Base-by-base conservation (phyloP, 1,139 yeast genomes). In the Tardiomyces digboiensis region DNA sequence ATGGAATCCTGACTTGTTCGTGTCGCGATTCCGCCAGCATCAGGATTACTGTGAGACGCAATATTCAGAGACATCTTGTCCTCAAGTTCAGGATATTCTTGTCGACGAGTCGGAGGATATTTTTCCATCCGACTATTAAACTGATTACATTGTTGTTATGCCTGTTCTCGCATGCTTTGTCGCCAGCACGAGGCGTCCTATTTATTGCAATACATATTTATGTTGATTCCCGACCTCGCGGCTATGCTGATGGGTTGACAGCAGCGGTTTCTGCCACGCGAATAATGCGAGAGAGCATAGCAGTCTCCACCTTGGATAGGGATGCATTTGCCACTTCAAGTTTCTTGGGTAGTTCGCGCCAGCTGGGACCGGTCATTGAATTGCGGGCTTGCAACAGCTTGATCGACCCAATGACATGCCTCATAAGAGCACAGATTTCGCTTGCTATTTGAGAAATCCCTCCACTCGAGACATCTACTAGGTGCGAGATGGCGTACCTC, bases 1-100 rank as follows among this genome's bases (percentile, higher is more conserved):
- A 18, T 82, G 84, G 72, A 82, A 82, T 59, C 87, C 80, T 54
- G 87, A 81, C 55, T 64, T 81, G 48, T 82, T 81, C 68, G 87
- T 84, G 8, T 71, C 80, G 7, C 76, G 80, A 7, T 78, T 75
- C 56, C 83, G 78, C 52, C 87, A 80, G 52, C 44, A 40, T 38
- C 50, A 45, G 18, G 48, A 44, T 6, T 44, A 43, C 19, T 37
- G 40, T 18, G 46, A 46, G 23, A 19, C 19, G 19, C 37, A 20
- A 19, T 23, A 38, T 38, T 26, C 33, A 3, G 29, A 42, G 29
- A 47, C 41, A 19, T 22, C 42, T 7, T 33, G 49, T 16, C 57
- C 57, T 2, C 46, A 47, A 18, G 56, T 53, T 21, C 49, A 48
- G 19, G 56, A 52, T 41, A 54, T 53, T 18, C 47, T 49, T 21